Evolutionary conservation across 169 alveolate genomes (phyloP).

Genomic region (Perkinsus olseni): DNA sequence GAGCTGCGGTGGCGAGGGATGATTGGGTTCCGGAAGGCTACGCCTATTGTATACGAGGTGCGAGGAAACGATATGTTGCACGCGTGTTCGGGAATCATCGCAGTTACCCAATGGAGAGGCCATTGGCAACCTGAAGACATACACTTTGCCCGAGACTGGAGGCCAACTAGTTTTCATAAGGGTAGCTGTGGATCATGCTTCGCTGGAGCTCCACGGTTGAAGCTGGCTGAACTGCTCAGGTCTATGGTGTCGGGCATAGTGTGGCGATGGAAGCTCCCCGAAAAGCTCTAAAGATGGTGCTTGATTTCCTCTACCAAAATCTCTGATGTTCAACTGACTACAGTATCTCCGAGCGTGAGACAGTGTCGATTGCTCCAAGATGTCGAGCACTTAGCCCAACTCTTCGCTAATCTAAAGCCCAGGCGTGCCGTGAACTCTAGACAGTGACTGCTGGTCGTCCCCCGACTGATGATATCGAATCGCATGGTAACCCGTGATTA

Average conservation of each 20-base stretch:
- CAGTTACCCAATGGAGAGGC: not conserved
- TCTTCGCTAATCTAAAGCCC: too few relatives aligned
- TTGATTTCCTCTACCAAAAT: not conserved
- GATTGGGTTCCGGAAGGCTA: not conserved
- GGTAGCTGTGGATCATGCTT: not conserved
- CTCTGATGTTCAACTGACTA: not conserved
- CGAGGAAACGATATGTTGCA: not conserved
- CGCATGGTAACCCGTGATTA: too few relatives aligned
- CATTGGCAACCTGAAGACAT: not conserved
- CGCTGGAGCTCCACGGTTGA: not conserved
- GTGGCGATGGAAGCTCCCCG: not conserved
- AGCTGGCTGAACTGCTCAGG: not conserved
- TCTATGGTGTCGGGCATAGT: not conserved
- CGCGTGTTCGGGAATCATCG: not conserved
- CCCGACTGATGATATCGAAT: too few relatives aligned
- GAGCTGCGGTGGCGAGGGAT: not conserved
- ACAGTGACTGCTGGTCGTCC: too few relatives aligned
- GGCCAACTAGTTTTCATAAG: not conserved
- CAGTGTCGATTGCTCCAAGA: too few relatives aligned
- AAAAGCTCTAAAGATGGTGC: not conserved
- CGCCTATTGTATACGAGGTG: not conserved
- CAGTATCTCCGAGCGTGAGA: too few relatives aligned
- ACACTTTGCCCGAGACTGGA: not conserved
- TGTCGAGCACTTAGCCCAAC: too few relatives aligned
- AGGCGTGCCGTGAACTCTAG: too few relatives aligned